Evolutionary conservation across 2,329 filamentous ascomycete genomes (phyloP).

Genomic region (Calonectria pseudoreteaudii): DNA sequence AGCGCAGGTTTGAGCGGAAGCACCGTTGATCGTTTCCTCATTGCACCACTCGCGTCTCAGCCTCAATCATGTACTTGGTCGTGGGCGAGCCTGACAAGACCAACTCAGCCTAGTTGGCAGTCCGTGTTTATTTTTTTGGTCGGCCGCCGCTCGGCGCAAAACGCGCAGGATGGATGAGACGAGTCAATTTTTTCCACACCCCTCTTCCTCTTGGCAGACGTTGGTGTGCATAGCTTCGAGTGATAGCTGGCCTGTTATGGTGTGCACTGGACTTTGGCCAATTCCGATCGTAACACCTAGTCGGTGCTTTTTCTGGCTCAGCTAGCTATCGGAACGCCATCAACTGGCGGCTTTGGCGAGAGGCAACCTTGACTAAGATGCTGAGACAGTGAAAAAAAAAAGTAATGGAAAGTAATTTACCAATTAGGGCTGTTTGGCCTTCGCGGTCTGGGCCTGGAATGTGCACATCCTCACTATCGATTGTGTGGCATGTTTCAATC

Average conservation of each 20-base stretch:
- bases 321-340: background rate
- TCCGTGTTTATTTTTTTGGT: background rate
- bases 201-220: background rate
- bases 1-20: background rate
- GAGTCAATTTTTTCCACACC: background rate
- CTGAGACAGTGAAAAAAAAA: background rate
- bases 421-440: background rate
- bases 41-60: background rate
- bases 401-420: background rate
- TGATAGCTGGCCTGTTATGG: background rate
- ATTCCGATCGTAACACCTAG: background rate
- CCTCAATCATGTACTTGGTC: background rate
- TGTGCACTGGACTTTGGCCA: background rate
- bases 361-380: background rate
- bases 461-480: background rate
- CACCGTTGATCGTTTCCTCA: background rate
- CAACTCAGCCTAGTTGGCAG: background rate
- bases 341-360: background rate
- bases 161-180: background rate
- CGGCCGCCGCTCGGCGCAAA: constrained; percentile 1
- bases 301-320: background rate
- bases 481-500: background rate
- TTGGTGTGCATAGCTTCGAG: background rate
- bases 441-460: background rate
- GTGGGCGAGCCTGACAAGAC: background rate